A percentile compares a stretch with the other conserved stretches of the same genome.
These are phyloP conservation scores for Dioscorea alata DNA, from an alignment of 106 monocot species.

Conservation along the genomic window DNA sequence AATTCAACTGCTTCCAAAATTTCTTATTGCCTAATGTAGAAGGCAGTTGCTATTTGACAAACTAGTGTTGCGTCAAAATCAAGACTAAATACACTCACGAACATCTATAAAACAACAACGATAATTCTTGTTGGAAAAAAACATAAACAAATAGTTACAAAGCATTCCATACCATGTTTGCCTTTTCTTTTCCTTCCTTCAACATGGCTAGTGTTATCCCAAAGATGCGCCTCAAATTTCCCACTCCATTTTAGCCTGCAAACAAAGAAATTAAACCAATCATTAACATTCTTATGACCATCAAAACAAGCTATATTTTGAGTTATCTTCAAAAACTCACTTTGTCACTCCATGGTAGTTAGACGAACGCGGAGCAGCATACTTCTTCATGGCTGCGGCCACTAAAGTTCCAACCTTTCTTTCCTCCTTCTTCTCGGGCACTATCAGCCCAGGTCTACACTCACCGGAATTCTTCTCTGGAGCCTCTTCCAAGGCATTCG, in stretches of 20 bases:
- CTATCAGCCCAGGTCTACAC: not conserved
- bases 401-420: conserved; percentile 37
- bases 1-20: too few species aligned
- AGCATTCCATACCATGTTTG: conserved; percentile 41
- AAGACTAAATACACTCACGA: too few species aligned
- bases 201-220: conserved; percentile 53
- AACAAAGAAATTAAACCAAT: not conserved
- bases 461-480: not conserved
- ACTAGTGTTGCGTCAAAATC: not conserved
- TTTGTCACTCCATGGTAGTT: conserved; percentile 56
- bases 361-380: conserved; percentile 46
- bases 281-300: not conserved
- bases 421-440: conserved; percentile 9
- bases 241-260: conserved; percentile 72
- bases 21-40: too few species aligned
- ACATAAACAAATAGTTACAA: not conserved
- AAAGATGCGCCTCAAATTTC: conserved; percentile 72
- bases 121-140: not conserved
- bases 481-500: not conserved
- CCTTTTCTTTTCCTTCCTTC: conserved; percentile 67
- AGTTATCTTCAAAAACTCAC: conserved; percentile 12
- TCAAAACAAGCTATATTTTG: not conserved
- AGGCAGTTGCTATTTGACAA: too few species aligned
- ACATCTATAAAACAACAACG: too few species aligned
- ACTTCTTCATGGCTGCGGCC: conserved; percentile 55